Percentiles rank a stretch among this genome's conserved stretches.
Evolutionary conservation across 1,284 basidiomycete species (phyloP).

Genomic region (Retiboletus fuscus): DNA sequence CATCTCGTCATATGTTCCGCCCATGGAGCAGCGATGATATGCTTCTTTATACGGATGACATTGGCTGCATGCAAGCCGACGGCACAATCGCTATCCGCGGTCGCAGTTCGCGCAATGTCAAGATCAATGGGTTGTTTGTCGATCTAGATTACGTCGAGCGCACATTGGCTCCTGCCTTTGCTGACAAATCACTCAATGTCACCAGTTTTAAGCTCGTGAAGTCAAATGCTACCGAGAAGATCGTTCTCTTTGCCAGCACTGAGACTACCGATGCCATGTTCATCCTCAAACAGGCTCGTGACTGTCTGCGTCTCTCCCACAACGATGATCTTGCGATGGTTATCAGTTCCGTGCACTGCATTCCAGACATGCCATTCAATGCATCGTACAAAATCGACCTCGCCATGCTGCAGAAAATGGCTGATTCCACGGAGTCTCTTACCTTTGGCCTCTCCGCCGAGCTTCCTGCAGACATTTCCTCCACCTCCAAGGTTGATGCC

Average conservation of each 20-base stretch:
- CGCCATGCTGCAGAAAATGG: conserved; percentile 39
- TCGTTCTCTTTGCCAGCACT: conserved; percentile 40
- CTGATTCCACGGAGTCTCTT: conserved; percentile 29
- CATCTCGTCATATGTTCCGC: conserved; percentile 45
- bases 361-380: conserved; percentile 46
- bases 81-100: conserved; percentile 43
- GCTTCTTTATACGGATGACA: conserved; percentile 45
- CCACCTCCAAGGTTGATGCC: conserved; percentile 12
- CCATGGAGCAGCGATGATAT: conserved; percentile 36
- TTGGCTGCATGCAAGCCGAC: conserved; percentile 40
- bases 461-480: conserved; percentile 12
- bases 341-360: conserved; percentile 38
- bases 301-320: conserved; percentile 29
- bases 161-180: conserved; percentile 37
- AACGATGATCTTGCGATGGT: conserved; percentile 39
- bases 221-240: conserved; percentile 39
- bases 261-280: conserved; percentile 31
- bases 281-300: conserved; percentile 40
- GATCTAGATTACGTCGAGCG: conserved; percentile 44
- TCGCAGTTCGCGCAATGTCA: conserved; percentile 46
- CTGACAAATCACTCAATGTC: conserved; percentile 29
- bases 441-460: conserved; percentile 14
- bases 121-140: conserved; percentile 43
- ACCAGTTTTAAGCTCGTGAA: conserved; percentile 43
- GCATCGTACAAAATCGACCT: conserved; percentile 46